A percentile compares a stretch with the other conserved stretches of the same genome.
phyloP scores from a whole-genome alignment of 148 eudicot species.

The Cornus suecica region DNA sequence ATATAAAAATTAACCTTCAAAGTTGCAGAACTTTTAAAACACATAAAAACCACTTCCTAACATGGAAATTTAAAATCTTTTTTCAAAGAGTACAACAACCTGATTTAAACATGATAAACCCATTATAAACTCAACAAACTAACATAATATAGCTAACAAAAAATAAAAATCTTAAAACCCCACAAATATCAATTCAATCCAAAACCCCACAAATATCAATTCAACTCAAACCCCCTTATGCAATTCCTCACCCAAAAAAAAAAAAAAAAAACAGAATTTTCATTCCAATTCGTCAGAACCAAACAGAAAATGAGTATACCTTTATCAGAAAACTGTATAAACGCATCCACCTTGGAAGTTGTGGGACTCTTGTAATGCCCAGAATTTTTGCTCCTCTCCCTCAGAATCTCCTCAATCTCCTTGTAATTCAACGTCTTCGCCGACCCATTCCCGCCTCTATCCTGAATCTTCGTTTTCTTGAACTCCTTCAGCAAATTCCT shows the following conservation, averaged over 20 bases:
- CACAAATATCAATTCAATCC: no score
- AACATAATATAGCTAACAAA: no score
- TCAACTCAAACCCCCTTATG: neutral
- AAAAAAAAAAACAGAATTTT: no score
- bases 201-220: neutral
- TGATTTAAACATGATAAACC: no score
- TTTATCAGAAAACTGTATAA: slow-evolving; percentile 71
- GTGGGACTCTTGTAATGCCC: slow-evolving; percentile 12
- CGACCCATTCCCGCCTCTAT: slow-evolving; percentile 25
- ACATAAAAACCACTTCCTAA: no score
- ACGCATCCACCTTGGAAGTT: slow-evolving; percentile 51
- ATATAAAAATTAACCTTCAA: no score
- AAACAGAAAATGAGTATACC: slow-evolving; percentile 26
- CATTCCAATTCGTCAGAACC: no score
- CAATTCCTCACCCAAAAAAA: neutral
- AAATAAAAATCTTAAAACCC: no score
- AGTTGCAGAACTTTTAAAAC: no score
- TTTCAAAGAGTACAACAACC: no score
- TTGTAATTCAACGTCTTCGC: slow-evolving; percentile 70
- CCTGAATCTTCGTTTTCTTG: slow-evolving; percentile 56
- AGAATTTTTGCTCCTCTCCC: slow-evolving; percentile 39
- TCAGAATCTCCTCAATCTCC: slow-evolving; percentile 73
- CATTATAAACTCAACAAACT: no score
- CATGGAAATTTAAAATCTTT: no score
- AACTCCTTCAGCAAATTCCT: slow-evolving; percentile 76